phyloP scores from a whole-genome alignment of 305 asterid genomes.

The Nicotiana rustica region DNA sequence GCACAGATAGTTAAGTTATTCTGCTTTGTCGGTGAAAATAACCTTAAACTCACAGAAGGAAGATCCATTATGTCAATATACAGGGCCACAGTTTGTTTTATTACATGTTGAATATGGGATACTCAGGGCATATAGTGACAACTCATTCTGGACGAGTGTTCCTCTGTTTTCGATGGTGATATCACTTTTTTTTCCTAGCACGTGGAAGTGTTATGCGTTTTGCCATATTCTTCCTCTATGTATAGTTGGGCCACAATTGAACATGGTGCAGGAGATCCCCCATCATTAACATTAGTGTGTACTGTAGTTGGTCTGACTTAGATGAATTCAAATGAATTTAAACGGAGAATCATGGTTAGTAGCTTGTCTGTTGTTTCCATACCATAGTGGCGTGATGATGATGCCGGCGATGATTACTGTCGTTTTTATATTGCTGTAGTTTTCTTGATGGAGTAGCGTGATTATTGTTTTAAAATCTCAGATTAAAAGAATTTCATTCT shows the following conservation, averaged over 20 bases:
- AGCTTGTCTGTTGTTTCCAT: neutral
- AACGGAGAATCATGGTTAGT: neutral
- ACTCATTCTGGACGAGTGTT: neutral
- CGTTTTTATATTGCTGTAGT: neutral
- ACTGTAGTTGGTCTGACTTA: neutral
- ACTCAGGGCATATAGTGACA: neutral
- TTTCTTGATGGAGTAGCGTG: neutral
- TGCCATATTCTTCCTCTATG: neutral
- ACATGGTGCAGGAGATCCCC: neutral
- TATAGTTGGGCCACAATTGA: neutral
- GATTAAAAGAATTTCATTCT: conserved; percentile 18
- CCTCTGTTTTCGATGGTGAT: neutral
- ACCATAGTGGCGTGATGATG: neutral
- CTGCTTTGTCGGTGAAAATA: neutral
- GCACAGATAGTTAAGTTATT: neutral
- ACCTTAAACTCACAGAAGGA: neutral
- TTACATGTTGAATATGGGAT: neutral
- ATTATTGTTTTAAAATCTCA: neutral
- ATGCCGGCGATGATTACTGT: neutral
- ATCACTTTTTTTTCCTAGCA: neutral
- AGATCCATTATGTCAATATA: neutral
- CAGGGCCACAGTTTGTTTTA: neutral
- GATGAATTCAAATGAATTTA: neutral
- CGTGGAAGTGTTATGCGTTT: neutral
- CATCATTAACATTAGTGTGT: neutral